Conservation (phyloP, 345 rosid species). For the Punica granatum region DNA sequence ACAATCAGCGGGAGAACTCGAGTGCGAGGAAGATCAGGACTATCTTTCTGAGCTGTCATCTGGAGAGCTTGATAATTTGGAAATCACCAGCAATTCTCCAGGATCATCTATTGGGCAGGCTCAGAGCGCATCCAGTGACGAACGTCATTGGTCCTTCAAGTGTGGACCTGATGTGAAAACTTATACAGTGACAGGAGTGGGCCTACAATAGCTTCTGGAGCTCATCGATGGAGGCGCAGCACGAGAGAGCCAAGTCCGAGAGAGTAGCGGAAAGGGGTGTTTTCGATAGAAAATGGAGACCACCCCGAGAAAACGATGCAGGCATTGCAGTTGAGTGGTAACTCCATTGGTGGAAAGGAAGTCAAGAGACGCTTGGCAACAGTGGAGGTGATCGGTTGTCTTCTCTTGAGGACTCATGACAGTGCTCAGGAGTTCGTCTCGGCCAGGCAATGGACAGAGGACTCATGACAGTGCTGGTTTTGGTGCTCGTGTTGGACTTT, state of each 20-base stretch:
- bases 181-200: slow-evolving; percentile 68
- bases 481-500: too few relatives aligned
- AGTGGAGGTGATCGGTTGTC: background rate
- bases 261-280: slow-evolving; percentile 31
- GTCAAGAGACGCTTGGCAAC: background rate
- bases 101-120: slow-evolving; percentile 18
- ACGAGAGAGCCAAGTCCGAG: slow-evolving; percentile 26
- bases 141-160: slow-evolving; percentile 13
- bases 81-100: slow-evolving; percentile 4
- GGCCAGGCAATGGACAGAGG: too few relatives aligned
- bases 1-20: slow-evolving; percentile 14
- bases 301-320: slow-evolving; percentile 36
- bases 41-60: background rate
- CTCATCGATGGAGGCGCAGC: slow-evolving; percentile 45
- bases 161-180: slow-evolving; percentile 47
- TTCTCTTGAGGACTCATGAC: too few relatives aligned
- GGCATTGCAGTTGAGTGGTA: slow-evolving; percentile 22
- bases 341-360: background rate
- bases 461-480: too few relatives aligned
- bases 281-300: slow-evolving; percentile 63
- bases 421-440: too few relatives aligned
- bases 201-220: slow-evolving; percentile 61
- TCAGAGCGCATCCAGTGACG: slow-evolving; percentile 3
- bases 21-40: slow-evolving; percentile 13
- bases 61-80: background rate